phyloP scores from a whole-genome alignment of 2,329 filamentous ascomycete species.

The Sclerotinia minor region DNA sequence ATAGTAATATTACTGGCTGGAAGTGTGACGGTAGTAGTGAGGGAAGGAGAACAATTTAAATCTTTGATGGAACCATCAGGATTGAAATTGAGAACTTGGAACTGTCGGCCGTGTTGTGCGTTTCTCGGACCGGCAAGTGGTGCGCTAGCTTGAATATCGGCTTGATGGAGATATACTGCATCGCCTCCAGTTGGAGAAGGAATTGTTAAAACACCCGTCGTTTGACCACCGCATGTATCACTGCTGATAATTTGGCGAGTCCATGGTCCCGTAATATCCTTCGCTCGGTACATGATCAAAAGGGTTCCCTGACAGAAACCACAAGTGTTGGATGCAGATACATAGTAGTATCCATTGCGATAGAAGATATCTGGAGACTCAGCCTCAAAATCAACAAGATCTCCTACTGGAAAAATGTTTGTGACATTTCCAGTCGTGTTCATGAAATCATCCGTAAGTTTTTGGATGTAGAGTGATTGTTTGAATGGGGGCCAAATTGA shows the following conservation, averaged over 20 bases:
- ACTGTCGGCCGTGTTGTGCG: constrained; percentile 18
- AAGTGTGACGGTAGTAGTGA: constrained; percentile 15
- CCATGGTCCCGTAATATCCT: constrained; percentile 32
- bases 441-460: constrained; percentile 30
- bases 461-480: constrained; percentile 33
- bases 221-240: constrained; percentile 36
- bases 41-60: not conserved
- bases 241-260: constrained; percentile 33
- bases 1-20: not conserved
- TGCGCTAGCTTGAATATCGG: constrained; percentile 31
- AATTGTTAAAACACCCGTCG: constrained; percentile 31
- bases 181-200: constrained; percentile 25
- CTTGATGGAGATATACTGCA: constrained; percentile 32
- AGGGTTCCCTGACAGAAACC: constrained; percentile 36
- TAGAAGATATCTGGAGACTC: constrained; percentile 37
- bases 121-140: constrained; percentile 29
- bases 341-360: constrained; percentile 34
- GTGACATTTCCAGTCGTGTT: constrained; percentile 32
- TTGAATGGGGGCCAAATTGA: constrained; percentile 36
- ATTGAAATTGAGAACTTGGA: constrained; percentile 21
- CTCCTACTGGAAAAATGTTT: constrained; percentile 19
- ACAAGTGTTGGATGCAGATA: constrained; percentile 36
- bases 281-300: constrained; percentile 33
- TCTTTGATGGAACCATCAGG: constrained; percentile 15
- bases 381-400: constrained; percentile 33